Evolutionary conservation across 805 yeast genomes (phyloP).

Genomic region (Starmerella cellae): DNA sequence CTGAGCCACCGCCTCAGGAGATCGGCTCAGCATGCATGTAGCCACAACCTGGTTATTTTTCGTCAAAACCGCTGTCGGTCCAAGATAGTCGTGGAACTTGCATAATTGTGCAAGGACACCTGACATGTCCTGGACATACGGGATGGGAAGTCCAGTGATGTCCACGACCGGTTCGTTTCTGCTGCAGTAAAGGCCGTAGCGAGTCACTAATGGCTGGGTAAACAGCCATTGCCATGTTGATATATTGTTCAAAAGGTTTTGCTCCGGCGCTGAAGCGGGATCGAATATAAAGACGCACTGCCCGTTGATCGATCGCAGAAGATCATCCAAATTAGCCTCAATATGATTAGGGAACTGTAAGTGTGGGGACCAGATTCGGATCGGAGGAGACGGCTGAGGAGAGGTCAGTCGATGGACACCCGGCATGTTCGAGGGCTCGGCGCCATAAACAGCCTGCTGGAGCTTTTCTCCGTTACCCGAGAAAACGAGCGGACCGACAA

Average conservation of each 20-base stretch:
- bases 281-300: constrained; percentile 18
- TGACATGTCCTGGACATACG: constrained; percentile 20
- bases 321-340: constrained; percentile 5
- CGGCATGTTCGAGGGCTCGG: constrained; percentile 14
- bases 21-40: constrained; percentile 18
- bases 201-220: constrained; percentile 10
- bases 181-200: constrained; percentile 13
- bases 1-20: constrained; percentile 5
- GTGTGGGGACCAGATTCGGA: constrained; percentile 15
- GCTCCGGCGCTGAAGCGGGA: too few species aligned
- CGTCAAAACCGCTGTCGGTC: constrained; percentile 26
- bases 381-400: constrained; percentile 5
- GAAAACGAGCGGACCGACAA: constrained; percentile 16
- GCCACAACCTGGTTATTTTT: constrained; percentile 20
- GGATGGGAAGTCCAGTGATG: constrained; percentile 5
- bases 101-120: constrained; percentile 24
- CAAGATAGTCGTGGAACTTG: constrained; percentile 25
- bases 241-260: too few species aligned
- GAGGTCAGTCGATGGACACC: constrained; percentile 20
- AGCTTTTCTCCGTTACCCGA: constrained; percentile 7
- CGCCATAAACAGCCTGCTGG: constrained; percentile 12
- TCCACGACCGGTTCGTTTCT: neutral
- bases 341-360: constrained; percentile 3
- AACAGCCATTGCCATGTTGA: constrained; percentile 1
- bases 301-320: constrained; percentile 14